Evolutionary conservation across 2,329 filamentous ascomycete species (phyloP).

Genomic region (Lachnellula hyalina): DNA sequence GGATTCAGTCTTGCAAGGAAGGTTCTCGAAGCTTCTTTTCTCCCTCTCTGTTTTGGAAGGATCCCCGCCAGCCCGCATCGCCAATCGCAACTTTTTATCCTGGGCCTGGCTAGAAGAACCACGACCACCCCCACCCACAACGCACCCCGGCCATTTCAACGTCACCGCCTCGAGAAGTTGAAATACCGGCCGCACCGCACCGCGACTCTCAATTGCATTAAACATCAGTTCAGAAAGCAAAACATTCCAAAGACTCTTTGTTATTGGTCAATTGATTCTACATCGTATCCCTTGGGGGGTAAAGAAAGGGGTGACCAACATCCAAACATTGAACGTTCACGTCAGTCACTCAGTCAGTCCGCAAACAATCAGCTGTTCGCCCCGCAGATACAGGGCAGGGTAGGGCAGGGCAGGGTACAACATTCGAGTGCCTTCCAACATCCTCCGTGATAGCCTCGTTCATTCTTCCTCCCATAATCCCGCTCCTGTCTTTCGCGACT

Average conservation of each 20-base stretch:
- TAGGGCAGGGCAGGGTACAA: not conserved
- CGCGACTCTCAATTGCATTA: constrained; percentile 3
- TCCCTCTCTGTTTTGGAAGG: not conserved
- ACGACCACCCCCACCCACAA: no score
- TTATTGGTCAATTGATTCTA: constrained; percentile 20
- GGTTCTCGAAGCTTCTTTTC: constrained; percentile 1
- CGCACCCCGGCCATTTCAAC: not conserved
- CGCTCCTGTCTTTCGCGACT: not conserved
- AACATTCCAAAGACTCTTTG: not conserved
- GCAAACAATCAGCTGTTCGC: constrained; percentile 22
- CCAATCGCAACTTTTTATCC: not conserved
- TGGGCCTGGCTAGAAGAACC: no score
- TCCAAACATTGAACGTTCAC: not conserved
- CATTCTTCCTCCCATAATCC: not conserved
- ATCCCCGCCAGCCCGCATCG: not conserved
- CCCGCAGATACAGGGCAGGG: not conserved
- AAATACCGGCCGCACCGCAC: not conserved
- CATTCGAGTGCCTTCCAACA: constrained; percentile 3
- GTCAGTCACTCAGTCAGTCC: not conserved
- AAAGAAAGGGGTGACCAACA: no score
- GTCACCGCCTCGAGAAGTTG: constrained; percentile 3
- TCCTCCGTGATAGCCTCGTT: not conserved
- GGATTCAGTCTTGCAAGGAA: not conserved
- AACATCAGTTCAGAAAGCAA: constrained; percentile 3
- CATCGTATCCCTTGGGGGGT: not conserved